These are phyloP conservation scores for Suhomyces bolitotheri DNA, from an alignment of 1,139 yeast species.

Conservation along the genomic window DNA sequence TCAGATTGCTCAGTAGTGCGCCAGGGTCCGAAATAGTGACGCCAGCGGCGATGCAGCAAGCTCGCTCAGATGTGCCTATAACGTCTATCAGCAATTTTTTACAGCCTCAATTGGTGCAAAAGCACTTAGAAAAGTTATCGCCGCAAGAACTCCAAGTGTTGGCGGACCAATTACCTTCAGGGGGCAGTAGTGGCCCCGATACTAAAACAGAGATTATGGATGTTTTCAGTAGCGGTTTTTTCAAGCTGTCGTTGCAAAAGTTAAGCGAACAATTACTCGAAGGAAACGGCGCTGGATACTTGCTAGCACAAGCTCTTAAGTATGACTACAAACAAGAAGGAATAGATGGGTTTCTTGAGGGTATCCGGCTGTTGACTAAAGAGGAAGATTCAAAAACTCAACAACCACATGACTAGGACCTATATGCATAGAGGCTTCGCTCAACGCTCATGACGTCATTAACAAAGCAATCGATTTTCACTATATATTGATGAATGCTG, in stretches of 20 bases:
- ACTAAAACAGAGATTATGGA: conserved; percentile 43
- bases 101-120: conserved; percentile 37
- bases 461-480: background rate
- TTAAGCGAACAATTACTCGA: conserved; percentile 45
- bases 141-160: conserved; percentile 38
- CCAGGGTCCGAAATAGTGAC: background rate
- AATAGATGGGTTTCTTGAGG: conserved; percentile 51
- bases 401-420: too few relatives aligned
- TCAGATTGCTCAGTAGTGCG: background rate
- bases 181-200: conserved; percentile 26
- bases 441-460: background rate
- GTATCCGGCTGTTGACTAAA: conserved; percentile 39
- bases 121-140: conserved; percentile 39
- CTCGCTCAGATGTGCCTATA: conserved; percentile 21
- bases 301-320: conserved; percentile 54
- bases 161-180: conserved; percentile 43
- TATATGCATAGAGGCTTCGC: too few relatives aligned
- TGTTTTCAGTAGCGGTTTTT: conserved; percentile 55
- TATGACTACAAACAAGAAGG: conserved; percentile 61
- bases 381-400: conserved; percentile 17
- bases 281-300: conserved; percentile 50
- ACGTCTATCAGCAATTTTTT: conserved; percentile 42
- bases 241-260: conserved; percentile 46
- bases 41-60: background rate
- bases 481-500: too few relatives aligned